Conservation (phyloP, 768 basidiomycete species). For the Boletus pseudopeckii region DNA sequence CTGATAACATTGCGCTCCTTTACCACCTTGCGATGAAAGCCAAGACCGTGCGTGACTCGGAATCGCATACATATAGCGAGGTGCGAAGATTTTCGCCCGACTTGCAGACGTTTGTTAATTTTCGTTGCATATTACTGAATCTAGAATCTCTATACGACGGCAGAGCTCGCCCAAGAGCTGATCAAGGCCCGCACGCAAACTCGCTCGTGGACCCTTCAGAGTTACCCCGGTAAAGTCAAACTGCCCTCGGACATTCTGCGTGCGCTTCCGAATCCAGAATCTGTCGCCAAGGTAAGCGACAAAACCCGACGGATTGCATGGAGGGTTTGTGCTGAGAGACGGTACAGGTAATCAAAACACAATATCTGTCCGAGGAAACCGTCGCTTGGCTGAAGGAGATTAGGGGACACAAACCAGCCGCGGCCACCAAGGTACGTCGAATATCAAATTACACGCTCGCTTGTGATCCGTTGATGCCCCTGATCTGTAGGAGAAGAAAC, state of each 20-base stretch:
- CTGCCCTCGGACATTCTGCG: conserved; percentile 82
- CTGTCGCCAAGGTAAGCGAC: conserved; percentile 53
- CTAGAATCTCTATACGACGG: conserved; percentile 83
- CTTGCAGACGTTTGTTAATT: neutral
- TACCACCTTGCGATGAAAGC: conserved; percentile 77
- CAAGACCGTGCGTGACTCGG: conserved; percentile 84
- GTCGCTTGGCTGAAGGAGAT: conserved; percentile 54
- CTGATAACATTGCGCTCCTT: conserved; percentile 83
- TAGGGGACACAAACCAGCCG: conserved; percentile 35
- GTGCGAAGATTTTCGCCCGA: conserved; percentile 36
- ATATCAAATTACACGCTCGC: neutral
- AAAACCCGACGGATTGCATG: neutral
- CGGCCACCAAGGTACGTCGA: conserved; percentile 27
- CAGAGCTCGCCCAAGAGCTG: conserved; percentile 86
- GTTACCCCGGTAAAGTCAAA: conserved; percentile 76
- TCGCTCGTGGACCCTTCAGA: conserved; percentile 72
- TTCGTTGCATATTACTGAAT: neutral
- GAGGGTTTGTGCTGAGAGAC: neutral
- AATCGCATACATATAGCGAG: conserved; percentile 65
- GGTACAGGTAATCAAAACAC: conserved; percentile 58
- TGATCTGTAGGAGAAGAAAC: conserved; percentile 35
- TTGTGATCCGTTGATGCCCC: conserved; percentile 3
- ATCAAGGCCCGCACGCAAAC: conserved; percentile 63
- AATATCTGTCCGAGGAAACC: conserved; percentile 64
- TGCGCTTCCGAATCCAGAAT: conserved; percentile 61